These are phyloP conservation scores for Pontederia paniculata DNA, from an alignment of 176 grass and related monocot species.

Conservation along the genomic window DNA sequence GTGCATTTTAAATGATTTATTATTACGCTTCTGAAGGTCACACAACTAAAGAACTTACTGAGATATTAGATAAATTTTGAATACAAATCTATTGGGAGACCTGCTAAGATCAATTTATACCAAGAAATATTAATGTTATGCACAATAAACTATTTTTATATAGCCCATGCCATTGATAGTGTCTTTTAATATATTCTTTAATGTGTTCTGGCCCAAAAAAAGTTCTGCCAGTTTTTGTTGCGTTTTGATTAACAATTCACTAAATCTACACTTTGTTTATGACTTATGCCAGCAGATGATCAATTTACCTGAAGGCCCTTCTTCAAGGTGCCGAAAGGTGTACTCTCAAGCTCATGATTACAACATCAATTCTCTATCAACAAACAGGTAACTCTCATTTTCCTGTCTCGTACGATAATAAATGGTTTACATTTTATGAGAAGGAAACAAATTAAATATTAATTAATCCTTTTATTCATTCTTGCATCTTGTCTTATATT, in stretches of 20 bases:
- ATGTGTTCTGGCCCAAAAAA: no score
- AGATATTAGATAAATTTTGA: neutral
- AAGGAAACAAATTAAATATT: neutral
- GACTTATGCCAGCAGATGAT: neutral
- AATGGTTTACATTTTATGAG: no score
- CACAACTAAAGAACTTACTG: neutral
- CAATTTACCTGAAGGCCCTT: conserved; percentile 16
- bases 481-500: neutral
- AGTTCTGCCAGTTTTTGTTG: no score
- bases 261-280: neutral
- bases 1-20: no score
- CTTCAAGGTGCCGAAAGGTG: conserved; percentile 30
- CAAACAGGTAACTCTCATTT: conserved; percentile 25
- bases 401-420: neutral
- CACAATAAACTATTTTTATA: no score
- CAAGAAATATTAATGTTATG: no score
- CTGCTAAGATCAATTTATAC: no score
- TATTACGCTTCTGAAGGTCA: no score
- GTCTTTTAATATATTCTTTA: no score
- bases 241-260: no score
- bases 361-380: conserved; percentile 45
- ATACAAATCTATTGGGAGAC: no score
- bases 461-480: neutral
- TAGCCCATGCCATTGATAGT: no score
- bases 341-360: conserved; percentile 29